Evolutionary conservation across 768 basidiomycete species (phyloP).

Genomic region (Boletales sp.): DNA sequence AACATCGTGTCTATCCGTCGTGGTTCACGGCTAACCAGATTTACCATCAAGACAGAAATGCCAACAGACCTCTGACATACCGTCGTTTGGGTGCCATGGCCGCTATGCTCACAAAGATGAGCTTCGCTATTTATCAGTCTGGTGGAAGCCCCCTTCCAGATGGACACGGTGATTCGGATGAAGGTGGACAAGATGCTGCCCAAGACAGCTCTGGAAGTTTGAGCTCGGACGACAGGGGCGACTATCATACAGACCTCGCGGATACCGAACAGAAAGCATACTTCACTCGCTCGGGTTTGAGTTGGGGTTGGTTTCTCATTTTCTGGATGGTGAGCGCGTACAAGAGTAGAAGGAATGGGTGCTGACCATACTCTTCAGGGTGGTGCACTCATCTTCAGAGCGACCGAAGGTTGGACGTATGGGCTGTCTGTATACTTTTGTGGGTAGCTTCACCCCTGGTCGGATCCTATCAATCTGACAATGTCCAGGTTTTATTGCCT

Average conservation of each 20-base stretch:
- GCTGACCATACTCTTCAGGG: slow-evolving; percentile 33
- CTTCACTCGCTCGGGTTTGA: slow-evolving; percentile 51
- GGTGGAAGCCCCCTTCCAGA: slow-evolving; percentile 4
- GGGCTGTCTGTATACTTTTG: slow-evolving; percentile 71
- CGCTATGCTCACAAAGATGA: slow-evolving; percentile 49
- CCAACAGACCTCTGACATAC: slow-evolving; percentile 43
- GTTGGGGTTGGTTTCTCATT: slow-evolving; percentile 58
- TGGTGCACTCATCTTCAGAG: slow-evolving; percentile 65
- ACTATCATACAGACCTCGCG: slow-evolving; percentile 18
- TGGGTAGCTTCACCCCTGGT: slow-evolving; percentile 29
- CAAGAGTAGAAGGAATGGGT: background rate
- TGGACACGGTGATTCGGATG: background rate
- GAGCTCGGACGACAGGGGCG: slow-evolving; percentile 5
- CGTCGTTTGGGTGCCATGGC: slow-evolving; percentile 58
- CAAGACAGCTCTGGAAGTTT: slow-evolving; percentile 9
- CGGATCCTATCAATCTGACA: background rate
- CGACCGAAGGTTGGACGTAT: slow-evolving; percentile 69
- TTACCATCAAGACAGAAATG: slow-evolving; percentile 10
- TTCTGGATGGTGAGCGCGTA: slow-evolving; percentile 66
- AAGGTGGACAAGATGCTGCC: background rate
- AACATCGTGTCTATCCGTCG: slow-evolving; percentile 1
- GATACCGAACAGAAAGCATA: slow-evolving; percentile 55
- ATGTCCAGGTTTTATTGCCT: slow-evolving; percentile 55
- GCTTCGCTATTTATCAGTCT: slow-evolving; percentile 38
- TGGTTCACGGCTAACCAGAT: slow-evolving; percentile 22